These are phyloP conservation scores for Rhypophila decipiens DNA, from an alignment of 495 filamentous ascomycete species.

Conservation along the genomic window DNA sequence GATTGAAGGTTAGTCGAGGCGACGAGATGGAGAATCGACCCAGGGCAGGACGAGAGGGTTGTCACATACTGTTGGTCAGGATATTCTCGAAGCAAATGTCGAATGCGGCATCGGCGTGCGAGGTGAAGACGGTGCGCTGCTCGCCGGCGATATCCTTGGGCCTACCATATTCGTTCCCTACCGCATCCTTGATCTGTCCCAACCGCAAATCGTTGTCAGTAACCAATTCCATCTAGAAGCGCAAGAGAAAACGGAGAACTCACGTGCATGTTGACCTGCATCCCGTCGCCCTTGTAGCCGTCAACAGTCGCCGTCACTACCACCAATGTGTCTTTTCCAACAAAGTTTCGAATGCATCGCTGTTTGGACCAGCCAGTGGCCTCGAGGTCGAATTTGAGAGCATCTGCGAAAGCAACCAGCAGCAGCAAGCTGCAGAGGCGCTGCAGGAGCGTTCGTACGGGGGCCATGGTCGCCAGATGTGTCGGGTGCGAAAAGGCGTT, in stretches of 20 bases:
- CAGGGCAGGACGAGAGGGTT: background rate
- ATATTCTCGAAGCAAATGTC: conserved; percentile 97
- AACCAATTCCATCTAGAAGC: no score
- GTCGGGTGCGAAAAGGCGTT: conserved; percentile 2
- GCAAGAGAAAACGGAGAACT: conserved; percentile 25
- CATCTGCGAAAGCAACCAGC: conserved; percentile 57
- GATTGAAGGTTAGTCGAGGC: conserved; percentile 13
- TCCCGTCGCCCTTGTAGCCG: conserved; percentile 84
- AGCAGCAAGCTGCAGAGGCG: conserved; percentile 41
- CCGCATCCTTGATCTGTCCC: conserved; percentile 72
- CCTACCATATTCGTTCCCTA: conserved; percentile 90
- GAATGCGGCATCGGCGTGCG: conserved; percentile 89
- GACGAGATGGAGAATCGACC: conserved; percentile 5
- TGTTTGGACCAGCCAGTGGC: conserved; percentile 58
- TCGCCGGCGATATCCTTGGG: conserved; percentile 90
- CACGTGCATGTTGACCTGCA: conserved; percentile 93
- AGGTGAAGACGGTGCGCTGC: conserved; percentile 88
- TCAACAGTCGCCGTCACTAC: conserved; percentile 90
- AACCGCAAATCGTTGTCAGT: background rate
- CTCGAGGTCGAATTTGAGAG: conserved; percentile 88
- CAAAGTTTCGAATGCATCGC: conserved; percentile 96
- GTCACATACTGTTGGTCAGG: conserved; percentile 57
- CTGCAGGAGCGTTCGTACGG: conserved; percentile 36
- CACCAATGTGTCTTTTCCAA: conserved; percentile 87
- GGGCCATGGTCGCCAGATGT: conserved; percentile 21